These are phyloP conservation scores for Protea cynaroides DNA, from an alignment of 164 flowering plant species.

Conservation along the genomic window DNA sequence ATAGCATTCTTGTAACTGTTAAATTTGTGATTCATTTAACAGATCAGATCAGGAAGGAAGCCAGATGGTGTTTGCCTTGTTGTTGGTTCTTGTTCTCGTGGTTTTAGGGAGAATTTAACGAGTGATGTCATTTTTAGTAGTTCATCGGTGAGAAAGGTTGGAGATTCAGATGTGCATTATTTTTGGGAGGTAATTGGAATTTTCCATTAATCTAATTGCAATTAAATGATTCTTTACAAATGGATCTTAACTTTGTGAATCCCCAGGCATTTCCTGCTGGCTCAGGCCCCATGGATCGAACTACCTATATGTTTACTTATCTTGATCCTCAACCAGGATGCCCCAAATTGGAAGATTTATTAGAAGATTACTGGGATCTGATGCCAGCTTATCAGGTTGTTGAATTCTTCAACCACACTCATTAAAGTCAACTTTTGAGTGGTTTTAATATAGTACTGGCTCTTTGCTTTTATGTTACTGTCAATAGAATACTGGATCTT, in stretches of 20 bases:
- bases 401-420: conserved; percentile 2
- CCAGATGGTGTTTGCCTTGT: conserved; percentile 97
- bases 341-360: conserved; percentile 76
- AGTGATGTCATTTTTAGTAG: conserved; percentile 90
- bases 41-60: conserved; percentile 79
- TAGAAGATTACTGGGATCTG: conserved; percentile 88
- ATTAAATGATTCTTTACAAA: neutral
- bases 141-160: conserved; percentile 54
- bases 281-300: conserved; percentile 83
- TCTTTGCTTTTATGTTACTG: neutral
- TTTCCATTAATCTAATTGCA: neutral
- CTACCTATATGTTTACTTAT: conserved; percentile 95
- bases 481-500: no score
- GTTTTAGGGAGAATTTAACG: conserved; percentile 59
- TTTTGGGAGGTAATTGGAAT: conserved; percentile 84
- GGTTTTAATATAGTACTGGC: neutral
- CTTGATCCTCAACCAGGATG: conserved; percentile 66
- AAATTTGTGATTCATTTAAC: conserved; percentile 14
- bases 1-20: neutral
- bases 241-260: neutral
- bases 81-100: conserved; percentile 88
- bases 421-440: neutral
- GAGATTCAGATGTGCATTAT: conserved; percentile 55
- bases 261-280: conserved; percentile 96
- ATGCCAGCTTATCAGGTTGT: conserved; percentile 90